These are phyloP conservation scores for Medicago lupulina DNA, from an alignment of 306 rosid genomes.

Conservation along the genomic window DNA sequence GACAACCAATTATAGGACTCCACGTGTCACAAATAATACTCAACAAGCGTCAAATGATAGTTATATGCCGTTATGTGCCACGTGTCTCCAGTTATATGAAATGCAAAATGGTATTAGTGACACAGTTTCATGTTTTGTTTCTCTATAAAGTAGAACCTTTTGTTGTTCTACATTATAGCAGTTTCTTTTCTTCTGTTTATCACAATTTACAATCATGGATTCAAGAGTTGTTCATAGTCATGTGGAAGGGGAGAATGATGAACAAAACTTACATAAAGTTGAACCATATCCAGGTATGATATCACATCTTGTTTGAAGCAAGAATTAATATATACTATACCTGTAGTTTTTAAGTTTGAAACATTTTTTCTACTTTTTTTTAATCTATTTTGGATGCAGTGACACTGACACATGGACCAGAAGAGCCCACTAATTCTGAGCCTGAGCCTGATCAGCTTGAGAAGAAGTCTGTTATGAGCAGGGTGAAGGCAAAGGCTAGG, in stretches of 20 bases:
- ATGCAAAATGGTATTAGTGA: neutral
- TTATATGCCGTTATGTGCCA: conserved; percentile 4
- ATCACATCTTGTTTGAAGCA: neutral
- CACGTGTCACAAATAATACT: conserved; percentile 27
- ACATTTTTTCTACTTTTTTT: neutral
- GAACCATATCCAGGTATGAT: conserved; percentile 42
- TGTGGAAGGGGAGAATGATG: conserved; percentile 31
- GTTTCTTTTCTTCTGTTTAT: conserved; percentile 25
- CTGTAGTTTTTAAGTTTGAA: neutral
- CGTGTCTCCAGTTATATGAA: conserved; percentile 38
- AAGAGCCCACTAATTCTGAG: no score
- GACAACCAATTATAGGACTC: neutral
- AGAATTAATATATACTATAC: neutral
- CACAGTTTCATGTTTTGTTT: neutral
- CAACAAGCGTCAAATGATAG: conserved; percentile 45
- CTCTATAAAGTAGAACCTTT: conserved; percentile 41
- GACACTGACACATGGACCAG: conserved; percentile 45
- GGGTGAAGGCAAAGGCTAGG: conserved; percentile 75
- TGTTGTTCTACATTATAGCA: neutral
- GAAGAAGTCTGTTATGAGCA: conserved; percentile 67
- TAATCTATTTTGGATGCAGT: conserved; percentile 26
- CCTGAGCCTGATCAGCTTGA: conserved; percentile 42
- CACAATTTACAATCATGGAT: conserved; percentile 37
- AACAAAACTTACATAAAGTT: neutral
- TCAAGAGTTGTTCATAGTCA: conserved; percentile 39